Percentiles rank a stretch among this genome's conserved stretches.
phyloP scores from a whole-genome alignment of 2,329 filamentous ascomycete species.

The Aphanoascus verrucosus region DNA sequence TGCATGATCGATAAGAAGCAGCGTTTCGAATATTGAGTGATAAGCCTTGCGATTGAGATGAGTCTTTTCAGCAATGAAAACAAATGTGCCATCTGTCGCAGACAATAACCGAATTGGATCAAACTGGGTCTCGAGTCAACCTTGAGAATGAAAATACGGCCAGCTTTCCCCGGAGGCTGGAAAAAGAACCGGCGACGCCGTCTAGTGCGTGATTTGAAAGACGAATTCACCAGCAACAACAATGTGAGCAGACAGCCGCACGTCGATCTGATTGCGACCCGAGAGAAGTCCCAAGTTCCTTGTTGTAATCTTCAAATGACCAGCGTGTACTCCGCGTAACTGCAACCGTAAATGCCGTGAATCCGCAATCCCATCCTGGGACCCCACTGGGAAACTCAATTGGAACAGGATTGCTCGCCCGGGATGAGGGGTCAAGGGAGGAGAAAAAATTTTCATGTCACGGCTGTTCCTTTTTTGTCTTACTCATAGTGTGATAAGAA shows the following conservation, averaged over 20 bases:
- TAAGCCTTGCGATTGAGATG: not conserved
- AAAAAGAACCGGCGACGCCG: no score
- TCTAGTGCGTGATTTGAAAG: no score
- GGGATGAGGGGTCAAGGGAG: not conserved
- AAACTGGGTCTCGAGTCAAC: not conserved
- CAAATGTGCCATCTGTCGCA: constrained; percentile 3
- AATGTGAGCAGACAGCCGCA: no score
- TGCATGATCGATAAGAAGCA: constrained; percentile 7
- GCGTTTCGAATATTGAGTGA: not conserved
- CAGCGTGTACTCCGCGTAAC: no score
- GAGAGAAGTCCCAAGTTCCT: no score
- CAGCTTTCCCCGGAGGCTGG: no score
- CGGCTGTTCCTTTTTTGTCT: not conserved
- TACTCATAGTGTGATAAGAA: not conserved
- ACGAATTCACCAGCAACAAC: no score
- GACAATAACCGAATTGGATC: not conserved
- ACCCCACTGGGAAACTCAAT: no score
- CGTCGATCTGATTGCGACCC: no score
- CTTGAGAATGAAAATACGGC: not conserved
- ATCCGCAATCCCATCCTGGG: no score
- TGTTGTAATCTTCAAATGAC: no score
- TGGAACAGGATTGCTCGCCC: not conserved
- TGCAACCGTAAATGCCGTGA: no score
- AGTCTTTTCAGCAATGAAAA: constrained; percentile 1
- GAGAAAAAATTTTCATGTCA: not conserved